Evolutionary conservation across 2,329 filamentous ascomycete species (phyloP).

Genomic region (Fusarium temperatum): DNA sequence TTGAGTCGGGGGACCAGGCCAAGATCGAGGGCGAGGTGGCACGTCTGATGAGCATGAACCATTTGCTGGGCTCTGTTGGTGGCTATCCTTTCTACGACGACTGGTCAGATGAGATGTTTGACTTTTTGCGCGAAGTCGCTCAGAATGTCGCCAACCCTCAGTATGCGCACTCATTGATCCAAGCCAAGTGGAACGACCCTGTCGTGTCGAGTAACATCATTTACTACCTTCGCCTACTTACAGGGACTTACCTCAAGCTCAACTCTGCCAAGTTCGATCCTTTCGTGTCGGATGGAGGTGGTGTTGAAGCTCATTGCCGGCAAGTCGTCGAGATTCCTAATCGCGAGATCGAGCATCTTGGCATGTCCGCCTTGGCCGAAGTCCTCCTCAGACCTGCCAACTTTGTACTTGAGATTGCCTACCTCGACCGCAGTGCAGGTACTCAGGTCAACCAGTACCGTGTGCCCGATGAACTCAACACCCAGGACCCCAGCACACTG

Average conservation of each 20-base stretch:
- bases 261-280: conserved; percentile 74
- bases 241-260: conserved; percentile 84
- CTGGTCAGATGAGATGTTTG: conserved; percentile 79
- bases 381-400: conserved; percentile 81
- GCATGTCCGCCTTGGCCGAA: conserved; percentile 79
- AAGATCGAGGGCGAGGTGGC: conserved; percentile 75
- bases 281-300: conserved; percentile 72
- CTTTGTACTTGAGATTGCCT: conserved; percentile 86
- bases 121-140: conserved; percentile 72
- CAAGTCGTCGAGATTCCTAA: conserved; percentile 77
- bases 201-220: conserved; percentile 78
- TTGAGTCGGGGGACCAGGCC: conserved; percentile 70
- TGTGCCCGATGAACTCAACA: conserved; percentile 65
- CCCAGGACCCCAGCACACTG: conserved; percentile 53
- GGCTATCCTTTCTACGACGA: conserved; percentile 79
- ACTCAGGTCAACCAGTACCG: conserved; percentile 77
- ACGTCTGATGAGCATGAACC: conserved; percentile 76
- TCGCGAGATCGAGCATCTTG: conserved; percentile 91
- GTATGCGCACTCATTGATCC: conserved; percentile 62
- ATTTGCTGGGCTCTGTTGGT: conserved; percentile 75
- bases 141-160: conserved; percentile 67
- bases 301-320: conserved; percentile 74
- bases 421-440: conserved; percentile 87
- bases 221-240: conserved; percentile 84
- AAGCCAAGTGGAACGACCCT: conserved; percentile 77